These are phyloP conservation scores for Russula earlei DNA, from an alignment of 768 basidiomycete genomes.

Conservation along the genomic window DNA sequence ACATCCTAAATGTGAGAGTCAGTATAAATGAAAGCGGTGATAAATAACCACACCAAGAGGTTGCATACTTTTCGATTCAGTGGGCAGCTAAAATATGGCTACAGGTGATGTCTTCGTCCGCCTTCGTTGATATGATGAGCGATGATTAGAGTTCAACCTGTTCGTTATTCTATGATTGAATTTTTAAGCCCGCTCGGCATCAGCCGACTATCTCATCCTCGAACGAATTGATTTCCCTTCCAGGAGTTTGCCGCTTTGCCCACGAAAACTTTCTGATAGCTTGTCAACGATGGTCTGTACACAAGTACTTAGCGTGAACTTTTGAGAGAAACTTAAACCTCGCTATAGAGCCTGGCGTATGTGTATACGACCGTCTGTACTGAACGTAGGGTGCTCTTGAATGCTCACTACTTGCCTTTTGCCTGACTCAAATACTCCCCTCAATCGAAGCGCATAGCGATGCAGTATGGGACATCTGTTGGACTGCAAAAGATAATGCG, in stretches of 20 bases:
- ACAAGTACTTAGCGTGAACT: background rate
- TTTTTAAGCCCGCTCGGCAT: conserved; percentile 50
- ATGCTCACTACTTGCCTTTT: conserved; percentile 10
- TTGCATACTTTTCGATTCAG: conserved; percentile 24
- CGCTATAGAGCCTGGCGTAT: conserved; percentile 56
- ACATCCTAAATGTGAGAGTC: conserved; percentile 49
- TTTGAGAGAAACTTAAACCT: background rate
- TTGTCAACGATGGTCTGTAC: conserved; percentile 6
- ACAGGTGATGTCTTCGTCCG: conserved; percentile 78
- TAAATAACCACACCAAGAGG: background rate
- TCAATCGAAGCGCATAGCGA: conserved; percentile 59
- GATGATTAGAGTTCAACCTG: conserved; percentile 44
- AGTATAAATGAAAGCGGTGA: background rate
- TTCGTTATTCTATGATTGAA: conserved; percentile 24
- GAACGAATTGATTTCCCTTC: background rate
- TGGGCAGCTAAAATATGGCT: conserved; percentile 6
- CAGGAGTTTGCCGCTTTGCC: background rate
- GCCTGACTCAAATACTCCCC: conserved; percentile 23
- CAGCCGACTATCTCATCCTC: conserved; percentile 25
- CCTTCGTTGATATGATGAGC: conserved; percentile 86
- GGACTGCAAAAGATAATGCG: conserved; percentile 52
- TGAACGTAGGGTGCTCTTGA: conserved; percentile 48
- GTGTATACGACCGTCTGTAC: conserved; percentile 62
- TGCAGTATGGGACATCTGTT: conserved; percentile 68
- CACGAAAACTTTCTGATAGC: background rate